phyloP scores from a whole-genome alignment of 108 stramenopile species.

The Cyclotella baltica region DNA sequence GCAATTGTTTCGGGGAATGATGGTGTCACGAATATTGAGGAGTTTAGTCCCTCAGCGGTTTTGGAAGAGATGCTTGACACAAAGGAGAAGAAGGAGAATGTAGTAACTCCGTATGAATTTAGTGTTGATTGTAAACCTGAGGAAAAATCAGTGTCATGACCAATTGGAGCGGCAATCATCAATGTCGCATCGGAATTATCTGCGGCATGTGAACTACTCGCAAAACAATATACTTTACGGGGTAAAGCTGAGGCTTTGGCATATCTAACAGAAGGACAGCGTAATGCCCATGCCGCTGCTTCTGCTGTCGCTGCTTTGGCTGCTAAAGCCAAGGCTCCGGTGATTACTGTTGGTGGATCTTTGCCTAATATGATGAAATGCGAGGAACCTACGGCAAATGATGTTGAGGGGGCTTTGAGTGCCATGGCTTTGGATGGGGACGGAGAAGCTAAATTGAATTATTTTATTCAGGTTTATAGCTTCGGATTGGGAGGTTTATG shows the following conservation, averaged over 20 bases:
- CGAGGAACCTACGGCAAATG: conserved; percentile 63
- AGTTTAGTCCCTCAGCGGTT: conserved; percentile 76
- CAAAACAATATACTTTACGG: conserved; percentile 61
- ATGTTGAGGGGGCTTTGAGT: conserved; percentile 70
- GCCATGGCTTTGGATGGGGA: conserved; percentile 81
- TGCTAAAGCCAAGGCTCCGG: conserved; percentile 67
- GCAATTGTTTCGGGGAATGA: conserved; percentile 80
- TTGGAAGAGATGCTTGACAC: conserved; percentile 59
- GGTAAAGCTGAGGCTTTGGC: conserved; percentile 84
- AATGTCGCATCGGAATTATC: conserved; percentile 78
- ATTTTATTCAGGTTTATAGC: conserved; percentile 87
- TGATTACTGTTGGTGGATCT: conserved; percentile 75
- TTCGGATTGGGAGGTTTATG: conserved; percentile 86
- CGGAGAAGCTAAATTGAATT: conserved; percentile 74
- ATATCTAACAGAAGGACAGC: conserved; percentile 73
- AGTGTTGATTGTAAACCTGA: too few species aligned
- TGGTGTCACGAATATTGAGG: conserved; percentile 55
- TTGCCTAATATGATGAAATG: conserved; percentile 72
- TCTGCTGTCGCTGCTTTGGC: conserved; percentile 69
- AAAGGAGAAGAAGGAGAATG: conserved; percentile 49
- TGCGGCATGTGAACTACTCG: conserved; percentile 67
- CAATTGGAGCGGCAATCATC: conserved; percentile 80
- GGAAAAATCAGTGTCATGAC: conserved; percentile 62
- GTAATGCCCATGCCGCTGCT: conserved; percentile 70
- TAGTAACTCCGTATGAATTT: too few species aligned